These are phyloP conservation scores for Ceratocystis cacaofunesta DNA, from an alignment of 2,329 filamentous ascomycete genomes.

Conservation along the genomic window DNA sequence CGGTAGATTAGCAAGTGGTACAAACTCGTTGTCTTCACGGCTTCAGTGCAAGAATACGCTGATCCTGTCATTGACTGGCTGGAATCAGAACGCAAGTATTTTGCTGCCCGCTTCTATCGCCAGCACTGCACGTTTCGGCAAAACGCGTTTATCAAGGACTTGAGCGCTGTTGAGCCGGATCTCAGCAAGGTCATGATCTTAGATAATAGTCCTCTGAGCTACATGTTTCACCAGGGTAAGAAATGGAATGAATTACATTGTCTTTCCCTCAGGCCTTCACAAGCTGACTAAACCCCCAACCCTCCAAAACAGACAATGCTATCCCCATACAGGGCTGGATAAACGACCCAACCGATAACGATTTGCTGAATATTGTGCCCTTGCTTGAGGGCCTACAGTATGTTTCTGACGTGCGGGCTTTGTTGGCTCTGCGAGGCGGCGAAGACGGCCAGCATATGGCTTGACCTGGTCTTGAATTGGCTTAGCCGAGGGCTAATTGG, in stretches of 20 bases:
- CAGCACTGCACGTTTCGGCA: conserved; percentile 95
- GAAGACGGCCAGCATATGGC: conserved; percentile 54
- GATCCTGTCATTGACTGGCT: conserved; percentile 98
- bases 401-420: conserved; percentile 83
- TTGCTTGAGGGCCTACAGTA: conserved; percentile 90
- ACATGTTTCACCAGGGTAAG: conserved; percentile 94
- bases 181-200: conserved; percentile 97
- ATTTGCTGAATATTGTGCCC: conserved; percentile 81
- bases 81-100: conserved; percentile 92
- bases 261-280: not conserved
- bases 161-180: conserved; percentile 90
- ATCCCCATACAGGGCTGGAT: conserved; percentile 99
- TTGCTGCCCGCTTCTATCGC: conserved; percentile 82
- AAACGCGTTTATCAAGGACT: conserved; percentile 94
- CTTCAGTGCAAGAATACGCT: conserved; percentile 94
- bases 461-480: conserved; percentile 19
- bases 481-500: not conserved
- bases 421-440: conserved; percentile 76
- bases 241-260: conserved; percentile 10
- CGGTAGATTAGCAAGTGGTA: conserved; percentile 84
- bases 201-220: conserved; percentile 95
- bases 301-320: conserved; percentile 60
- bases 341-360: conserved; percentile 92
- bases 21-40: conserved; percentile 91
- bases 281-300: not conserved